A percentile compares a stretch with the other conserved stretches of the same genome.
Conservation (phyloP, 768 basidiomycete genomes). For the Rhizopogon rudus region DNA sequence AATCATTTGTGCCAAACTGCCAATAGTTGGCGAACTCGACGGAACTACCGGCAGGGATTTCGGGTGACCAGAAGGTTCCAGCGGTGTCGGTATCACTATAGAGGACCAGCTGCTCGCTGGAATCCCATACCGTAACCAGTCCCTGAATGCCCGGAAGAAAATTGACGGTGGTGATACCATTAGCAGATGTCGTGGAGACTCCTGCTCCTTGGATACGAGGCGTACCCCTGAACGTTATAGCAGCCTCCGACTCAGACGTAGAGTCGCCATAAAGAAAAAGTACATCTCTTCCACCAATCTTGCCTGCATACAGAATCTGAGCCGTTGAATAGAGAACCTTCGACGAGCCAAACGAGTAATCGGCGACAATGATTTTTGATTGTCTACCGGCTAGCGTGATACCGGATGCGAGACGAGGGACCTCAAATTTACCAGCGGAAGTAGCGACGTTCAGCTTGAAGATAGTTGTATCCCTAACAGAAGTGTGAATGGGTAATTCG, state of each 20-base stretch:
- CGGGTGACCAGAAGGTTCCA: slow-evolving; percentile 73
- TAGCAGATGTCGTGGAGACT: slow-evolving; percentile 19
- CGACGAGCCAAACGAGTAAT: slow-evolving; percentile 65
- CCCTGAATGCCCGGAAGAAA: slow-evolving; percentile 55
- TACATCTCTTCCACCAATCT: slow-evolving; percentile 56
- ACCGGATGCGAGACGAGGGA: slow-evolving; percentile 49
- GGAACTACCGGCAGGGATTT: slow-evolving; percentile 37
- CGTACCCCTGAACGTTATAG: slow-evolving; percentile 43
- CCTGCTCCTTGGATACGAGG: slow-evolving; percentile 29
- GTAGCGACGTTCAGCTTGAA: slow-evolving; percentile 64
- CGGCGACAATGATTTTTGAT: slow-evolving; percentile 68
- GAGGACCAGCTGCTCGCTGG: slow-evolving; percentile 59
- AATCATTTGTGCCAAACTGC: slow-evolving; percentile 67
- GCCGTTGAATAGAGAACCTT: slow-evolving; percentile 68
- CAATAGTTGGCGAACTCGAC: slow-evolving; percentile 57
- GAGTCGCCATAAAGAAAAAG: slow-evolving; percentile 59
- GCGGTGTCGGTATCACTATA: slow-evolving; percentile 64
- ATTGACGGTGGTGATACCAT: slow-evolving; percentile 39
- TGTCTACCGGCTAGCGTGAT: slow-evolving; percentile 66
- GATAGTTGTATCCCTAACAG: slow-evolving; percentile 24
- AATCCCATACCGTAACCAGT: slow-evolving; percentile 61
- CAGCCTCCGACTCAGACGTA: slow-evolving; percentile 49
- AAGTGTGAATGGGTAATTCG: not conserved
- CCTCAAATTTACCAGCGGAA: slow-evolving; percentile 41
- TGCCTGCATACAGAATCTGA: slow-evolving; percentile 62